These are phyloP conservation scores for Cynanchum wilfordii DNA, from an alignment of 257 asterid genomes.

Conservation along the genomic window DNA sequence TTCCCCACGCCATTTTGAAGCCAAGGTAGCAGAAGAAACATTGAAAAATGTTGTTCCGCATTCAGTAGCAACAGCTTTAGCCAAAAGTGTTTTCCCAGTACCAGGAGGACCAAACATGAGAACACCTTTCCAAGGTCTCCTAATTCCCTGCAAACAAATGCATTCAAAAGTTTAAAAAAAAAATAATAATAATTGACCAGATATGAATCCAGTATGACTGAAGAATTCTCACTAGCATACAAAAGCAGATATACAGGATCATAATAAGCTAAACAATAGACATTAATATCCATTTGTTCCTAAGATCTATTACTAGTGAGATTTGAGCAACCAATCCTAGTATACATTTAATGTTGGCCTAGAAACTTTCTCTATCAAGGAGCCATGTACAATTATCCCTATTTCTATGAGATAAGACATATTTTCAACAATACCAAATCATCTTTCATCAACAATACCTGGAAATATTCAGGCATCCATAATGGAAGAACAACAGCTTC, in stretches of 20 bases:
- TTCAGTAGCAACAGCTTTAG: constrained; percentile 99
- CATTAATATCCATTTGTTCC: not conserved
- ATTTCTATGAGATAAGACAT: not conserved
- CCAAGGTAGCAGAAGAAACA: constrained; percentile 98
- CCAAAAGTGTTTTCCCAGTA: constrained; percentile 98
- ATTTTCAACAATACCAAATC: constrained; percentile 8
- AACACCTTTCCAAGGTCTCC: constrained; percentile 99
- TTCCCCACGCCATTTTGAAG: constrained; percentile 99
- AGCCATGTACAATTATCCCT: not conserved
- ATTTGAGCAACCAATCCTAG: not conserved
- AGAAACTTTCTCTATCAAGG: not conserved
- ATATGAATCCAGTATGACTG: not conserved
- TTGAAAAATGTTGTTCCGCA: constrained; percentile 98
- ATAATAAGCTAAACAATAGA: not conserved
- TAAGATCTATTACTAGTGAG: not conserved
- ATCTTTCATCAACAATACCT: constrained; percentile 45
- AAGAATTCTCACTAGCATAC: not conserved
- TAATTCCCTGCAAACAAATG: constrained; percentile 67
- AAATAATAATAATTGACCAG: not conserved
- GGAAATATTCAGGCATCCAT: constrained; percentile 99
- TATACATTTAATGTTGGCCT: not conserved
- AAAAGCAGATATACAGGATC: not conserved
- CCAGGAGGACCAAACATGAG: constrained; percentile 99
- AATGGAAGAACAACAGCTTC: constrained; percentile 99
- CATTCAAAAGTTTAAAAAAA: not conserved